A percentile compares a stretch with the other conserved stretches of the same genome.
Evolutionary conservation across 2,329 filamentous ascomycete species (phyloP).

Genomic region (Fusarium penzigii): DNA sequence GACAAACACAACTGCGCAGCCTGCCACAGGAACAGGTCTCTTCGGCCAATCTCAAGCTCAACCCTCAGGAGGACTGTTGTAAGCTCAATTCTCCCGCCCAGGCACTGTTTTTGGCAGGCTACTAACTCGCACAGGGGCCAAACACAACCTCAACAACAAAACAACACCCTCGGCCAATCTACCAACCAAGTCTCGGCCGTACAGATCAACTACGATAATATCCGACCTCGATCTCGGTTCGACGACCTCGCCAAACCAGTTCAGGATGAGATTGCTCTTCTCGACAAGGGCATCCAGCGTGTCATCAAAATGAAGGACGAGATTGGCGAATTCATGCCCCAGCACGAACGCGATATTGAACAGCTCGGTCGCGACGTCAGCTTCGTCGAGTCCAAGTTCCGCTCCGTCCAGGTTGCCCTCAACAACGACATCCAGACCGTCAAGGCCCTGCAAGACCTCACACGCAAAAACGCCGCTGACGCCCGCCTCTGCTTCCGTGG

Average conservation of each 20-base stretch:
- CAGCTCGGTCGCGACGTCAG: constrained; percentile 49
- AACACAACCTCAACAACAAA: constrained; percentile 31
- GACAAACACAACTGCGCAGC: constrained; percentile 19
- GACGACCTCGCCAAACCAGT: constrained; percentile 84
- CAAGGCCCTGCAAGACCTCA: constrained; percentile 59
- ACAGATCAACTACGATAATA: constrained; percentile 74
- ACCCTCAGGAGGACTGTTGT: constrained; percentile 36
- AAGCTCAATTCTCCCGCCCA: constrained; percentile 8
- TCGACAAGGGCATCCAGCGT: constrained; percentile 78
- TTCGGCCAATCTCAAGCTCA: constrained; percentile 39
- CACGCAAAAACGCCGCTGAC: constrained; percentile 66
- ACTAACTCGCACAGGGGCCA: constrained; percentile 27
- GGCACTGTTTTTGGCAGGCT: constrained; percentile 15
- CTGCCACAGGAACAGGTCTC: constrained; percentile 31
- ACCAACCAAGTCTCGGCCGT: constrained; percentile 66
- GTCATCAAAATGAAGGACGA: constrained; percentile 80
- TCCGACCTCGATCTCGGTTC: constrained; percentile 87
- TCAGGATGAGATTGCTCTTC: constrained; percentile 72
- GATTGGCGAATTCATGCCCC: constrained; percentile 67
- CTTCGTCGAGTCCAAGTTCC: constrained; percentile 52
- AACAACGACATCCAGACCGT: constrained; percentile 63
- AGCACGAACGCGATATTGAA: constrained; percentile 51
- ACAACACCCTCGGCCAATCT: constrained; percentile 30
- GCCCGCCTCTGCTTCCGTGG: constrained; percentile 72
- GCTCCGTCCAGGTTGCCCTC: constrained; percentile 45